A percentile compares a stretch with the other conserved stretches of the same genome.
Evolutionary conservation across 2,329 filamentous ascomycete genomes (phyloP).

Genomic region (Alternaria ethzedia): DNA sequence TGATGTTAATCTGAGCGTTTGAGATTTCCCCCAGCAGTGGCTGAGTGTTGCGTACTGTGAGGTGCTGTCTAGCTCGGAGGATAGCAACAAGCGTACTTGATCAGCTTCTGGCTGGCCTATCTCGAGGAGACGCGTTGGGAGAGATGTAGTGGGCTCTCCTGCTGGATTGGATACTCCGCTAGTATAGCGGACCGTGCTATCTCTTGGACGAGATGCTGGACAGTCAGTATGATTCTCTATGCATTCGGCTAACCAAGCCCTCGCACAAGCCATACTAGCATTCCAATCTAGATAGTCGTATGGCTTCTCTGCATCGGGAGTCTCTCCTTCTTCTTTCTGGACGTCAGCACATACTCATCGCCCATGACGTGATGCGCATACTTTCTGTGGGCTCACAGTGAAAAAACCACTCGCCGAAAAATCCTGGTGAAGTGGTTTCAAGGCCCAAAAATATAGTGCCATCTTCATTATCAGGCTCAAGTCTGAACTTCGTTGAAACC

Average conservation of each 20-base stretch:
- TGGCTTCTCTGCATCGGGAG: background rate
- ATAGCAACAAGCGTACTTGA: background rate
- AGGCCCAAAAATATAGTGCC: too few relatives aligned
- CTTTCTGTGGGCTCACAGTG: background rate
- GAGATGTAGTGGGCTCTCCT: too few relatives aligned
- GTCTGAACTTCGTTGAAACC: background rate
- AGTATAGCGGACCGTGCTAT: too few relatives aligned
- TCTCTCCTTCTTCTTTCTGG: too few relatives aligned
- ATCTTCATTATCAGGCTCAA: too few relatives aligned
- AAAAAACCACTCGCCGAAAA: too few relatives aligned
- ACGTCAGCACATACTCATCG: background rate
- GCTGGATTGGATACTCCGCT: too few relatives aligned
- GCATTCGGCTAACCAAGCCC: background rate
- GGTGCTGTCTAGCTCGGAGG: background rate
- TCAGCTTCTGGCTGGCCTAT: background rate
- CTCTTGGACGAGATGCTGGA: too few relatives aligned
- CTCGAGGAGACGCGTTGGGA: background rate
- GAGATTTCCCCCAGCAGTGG: background rate
- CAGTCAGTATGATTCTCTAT: background rate
- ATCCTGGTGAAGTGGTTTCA: too few relatives aligned
- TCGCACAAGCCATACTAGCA: background rate
- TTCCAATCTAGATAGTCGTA: background rate
- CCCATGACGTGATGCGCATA: background rate
- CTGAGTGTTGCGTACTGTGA: background rate
- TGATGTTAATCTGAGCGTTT: background rate